Conservation (phyloP, 495 filamentous ascomycete genomes). For the Immersiella caudata region DNA sequence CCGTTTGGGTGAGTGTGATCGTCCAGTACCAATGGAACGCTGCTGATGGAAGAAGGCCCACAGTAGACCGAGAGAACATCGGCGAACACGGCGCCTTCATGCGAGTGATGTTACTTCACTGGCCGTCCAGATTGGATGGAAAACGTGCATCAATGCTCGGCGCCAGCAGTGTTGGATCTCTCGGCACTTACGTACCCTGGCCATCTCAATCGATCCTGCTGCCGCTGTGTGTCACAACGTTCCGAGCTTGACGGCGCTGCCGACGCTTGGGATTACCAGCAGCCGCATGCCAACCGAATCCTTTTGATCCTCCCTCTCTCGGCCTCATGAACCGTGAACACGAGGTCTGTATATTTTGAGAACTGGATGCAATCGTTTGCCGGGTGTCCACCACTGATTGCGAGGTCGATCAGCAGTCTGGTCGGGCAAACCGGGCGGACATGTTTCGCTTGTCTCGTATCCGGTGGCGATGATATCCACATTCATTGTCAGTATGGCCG, state of each 20-base stretch:
- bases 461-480: not conserved
- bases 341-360: not conserved
- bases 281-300: not conserved
- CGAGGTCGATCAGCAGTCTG: not conserved
- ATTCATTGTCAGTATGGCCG: not conserved
- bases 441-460: conserved; percentile 17
- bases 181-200: not conserved
- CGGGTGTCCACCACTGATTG: not conserved
- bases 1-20: not conserved
- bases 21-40: not conserved
- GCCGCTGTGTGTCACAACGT: not conserved
- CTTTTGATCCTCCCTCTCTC: not conserved
- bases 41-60: not conserved
- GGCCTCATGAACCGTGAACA: not conserved
- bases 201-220: not conserved
- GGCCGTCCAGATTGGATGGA: not conserved
- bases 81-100: not conserved
- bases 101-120: not conserved
- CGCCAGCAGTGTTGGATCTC: not conserved
- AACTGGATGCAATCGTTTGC: not conserved
- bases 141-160: not conserved
- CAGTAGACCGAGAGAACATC: not conserved
- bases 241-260: not conserved
- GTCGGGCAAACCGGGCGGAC: not conserved
- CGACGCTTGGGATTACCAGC: not conserved